These are phyloP conservation scores for Colletotrichum endophyticum DNA, from an alignment of 2,329 filamentous ascomycete species.

Conservation along the genomic window DNA sequence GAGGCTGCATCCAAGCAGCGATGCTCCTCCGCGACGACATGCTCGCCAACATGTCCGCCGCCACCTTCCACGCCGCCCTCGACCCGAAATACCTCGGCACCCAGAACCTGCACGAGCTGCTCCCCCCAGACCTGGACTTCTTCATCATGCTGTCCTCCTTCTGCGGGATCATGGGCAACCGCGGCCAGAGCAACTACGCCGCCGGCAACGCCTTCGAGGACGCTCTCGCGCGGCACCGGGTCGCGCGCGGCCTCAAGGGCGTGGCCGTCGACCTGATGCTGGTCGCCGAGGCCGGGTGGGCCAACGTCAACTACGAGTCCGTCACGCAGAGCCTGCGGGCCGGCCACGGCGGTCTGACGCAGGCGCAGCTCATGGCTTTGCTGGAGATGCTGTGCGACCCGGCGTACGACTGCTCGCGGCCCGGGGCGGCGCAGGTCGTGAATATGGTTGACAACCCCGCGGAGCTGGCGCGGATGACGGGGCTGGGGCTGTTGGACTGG, in stretches of 20 bases:
- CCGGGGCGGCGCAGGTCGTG: background rate
- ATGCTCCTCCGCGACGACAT: conserved; percentile 43
- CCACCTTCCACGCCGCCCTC: conserved; percentile 46
- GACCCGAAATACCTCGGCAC: conserved; percentile 56
- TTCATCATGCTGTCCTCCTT: conserved; percentile 60
- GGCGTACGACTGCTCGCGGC: background rate
- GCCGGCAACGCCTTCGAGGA: conserved; percentile 59
- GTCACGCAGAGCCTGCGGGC: background rate
- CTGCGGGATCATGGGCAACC: conserved; percentile 59
- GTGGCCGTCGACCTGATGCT: background rate
- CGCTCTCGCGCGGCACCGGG: conserved; percentile 33
- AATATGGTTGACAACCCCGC: background rate
- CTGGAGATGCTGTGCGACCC: background rate
- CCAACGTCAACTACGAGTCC: background rate
- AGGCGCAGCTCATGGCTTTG: background rate
- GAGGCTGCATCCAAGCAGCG: conserved; percentile 39
- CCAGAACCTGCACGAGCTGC: conserved; percentile 47
- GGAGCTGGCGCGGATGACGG: background rate
- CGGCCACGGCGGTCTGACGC: background rate
- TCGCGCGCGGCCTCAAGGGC: background rate
- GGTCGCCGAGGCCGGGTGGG: background rate
- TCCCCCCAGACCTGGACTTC: conserved; percentile 36
- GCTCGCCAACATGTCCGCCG: conserved; percentile 52
- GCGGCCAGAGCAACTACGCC: conserved; percentile 63
- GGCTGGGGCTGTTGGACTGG: background rate